A percentile compares a stretch with the other conserved stretches of the same genome.
Conservation (phyloP, 805 yeast genomes). For the Isabelozyma rhagii region DNA sequence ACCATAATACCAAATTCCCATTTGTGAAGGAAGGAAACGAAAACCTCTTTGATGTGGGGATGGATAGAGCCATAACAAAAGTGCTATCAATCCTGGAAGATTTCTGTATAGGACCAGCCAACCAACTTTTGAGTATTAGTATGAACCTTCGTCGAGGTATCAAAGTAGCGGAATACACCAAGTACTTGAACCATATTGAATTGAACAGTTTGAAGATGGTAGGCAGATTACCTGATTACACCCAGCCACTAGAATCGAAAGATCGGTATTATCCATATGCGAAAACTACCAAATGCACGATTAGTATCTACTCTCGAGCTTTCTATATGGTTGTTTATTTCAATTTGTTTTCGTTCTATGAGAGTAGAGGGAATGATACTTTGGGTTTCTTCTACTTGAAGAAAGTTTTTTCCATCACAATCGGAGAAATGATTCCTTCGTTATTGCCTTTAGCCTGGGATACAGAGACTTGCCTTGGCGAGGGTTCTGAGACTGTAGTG, state of each 20-base stretch:
- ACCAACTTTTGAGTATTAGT: conserved; percentile 31
- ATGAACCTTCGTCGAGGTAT: conserved; percentile 34
- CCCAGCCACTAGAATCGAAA: conserved; percentile 2
- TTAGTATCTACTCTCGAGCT: conserved; percentile 15
- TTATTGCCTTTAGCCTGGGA: conserved; percentile 19
- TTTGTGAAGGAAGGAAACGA: conserved; percentile 23
- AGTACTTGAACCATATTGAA: conserved; percentile 31
- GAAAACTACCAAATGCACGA: conserved; percentile 8
- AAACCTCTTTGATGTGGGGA: conserved; percentile 26
- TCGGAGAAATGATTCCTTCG: conserved; percentile 21
- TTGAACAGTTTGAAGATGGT: conserved; percentile 16
- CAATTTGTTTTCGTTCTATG: conserved; percentile 34
- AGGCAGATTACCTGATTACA: conserved; percentile 10
- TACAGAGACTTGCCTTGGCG: conserved; percentile 12
- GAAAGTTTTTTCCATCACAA: conserved; percentile 16
- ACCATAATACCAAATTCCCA: conserved; percentile 50
- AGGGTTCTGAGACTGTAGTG: conserved; percentile 26
- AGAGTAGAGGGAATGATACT: conserved; percentile 19
- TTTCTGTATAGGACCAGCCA: conserved; percentile 21
- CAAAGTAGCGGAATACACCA: conserved; percentile 28
- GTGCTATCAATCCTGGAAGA: conserved; percentile 20
- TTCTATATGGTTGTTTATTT: conserved; percentile 31
- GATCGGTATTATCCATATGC: background rate
- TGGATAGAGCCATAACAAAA: conserved; percentile 38
- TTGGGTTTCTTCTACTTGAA: conserved; percentile 28